Conservation (phyloP, 805 yeast genomes). For the Saccharomyces mikatae region DNA sequence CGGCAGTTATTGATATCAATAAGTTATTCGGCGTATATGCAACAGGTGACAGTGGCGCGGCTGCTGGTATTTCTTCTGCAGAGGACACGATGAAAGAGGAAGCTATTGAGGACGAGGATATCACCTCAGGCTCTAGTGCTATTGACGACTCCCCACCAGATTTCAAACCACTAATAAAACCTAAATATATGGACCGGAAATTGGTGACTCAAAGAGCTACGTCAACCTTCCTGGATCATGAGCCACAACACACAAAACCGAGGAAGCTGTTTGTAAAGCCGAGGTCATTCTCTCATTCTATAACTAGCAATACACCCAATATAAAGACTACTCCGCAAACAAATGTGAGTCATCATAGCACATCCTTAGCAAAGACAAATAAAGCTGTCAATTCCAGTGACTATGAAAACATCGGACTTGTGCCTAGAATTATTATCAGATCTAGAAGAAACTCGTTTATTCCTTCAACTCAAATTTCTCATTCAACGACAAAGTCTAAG, state of each 20-base stretch:
- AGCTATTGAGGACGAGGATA: slow-evolving; percentile 5
- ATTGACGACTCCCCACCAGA: background rate
- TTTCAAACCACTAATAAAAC: background rate
- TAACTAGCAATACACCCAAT: background rate
- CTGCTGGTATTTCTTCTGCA: background rate
- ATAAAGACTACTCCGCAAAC: slow-evolving; percentile 2
- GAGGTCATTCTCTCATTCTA: slow-evolving; percentile 25
- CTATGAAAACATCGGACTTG: slow-evolving; percentile 27
- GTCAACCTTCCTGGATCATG: background rate
- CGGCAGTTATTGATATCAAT: slow-evolving; percentile 20
- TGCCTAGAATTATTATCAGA: slow-evolving; percentile 30
- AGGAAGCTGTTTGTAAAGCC: slow-evolving; percentile 12
- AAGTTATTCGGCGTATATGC: slow-evolving; percentile 9
- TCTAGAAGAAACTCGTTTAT: slow-evolving; percentile 28
- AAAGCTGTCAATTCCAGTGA: slow-evolving; percentile 1
- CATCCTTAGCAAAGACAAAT: background rate
- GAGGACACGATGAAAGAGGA: slow-evolving; percentile 1
- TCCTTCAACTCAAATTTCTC: slow-evolving; percentile 2
- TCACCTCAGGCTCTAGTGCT: background rate
- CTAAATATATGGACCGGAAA: background rate
- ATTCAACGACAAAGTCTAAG: slow-evolving; percentile 16
- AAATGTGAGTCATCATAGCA: background rate
- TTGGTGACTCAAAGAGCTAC: background rate
- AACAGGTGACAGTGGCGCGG: background rate
- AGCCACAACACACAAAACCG: background rate